Evolutionary conservation across 176 grass and related monocot species (phyloP).

Genomic region (Eragrostis curvula): DNA sequence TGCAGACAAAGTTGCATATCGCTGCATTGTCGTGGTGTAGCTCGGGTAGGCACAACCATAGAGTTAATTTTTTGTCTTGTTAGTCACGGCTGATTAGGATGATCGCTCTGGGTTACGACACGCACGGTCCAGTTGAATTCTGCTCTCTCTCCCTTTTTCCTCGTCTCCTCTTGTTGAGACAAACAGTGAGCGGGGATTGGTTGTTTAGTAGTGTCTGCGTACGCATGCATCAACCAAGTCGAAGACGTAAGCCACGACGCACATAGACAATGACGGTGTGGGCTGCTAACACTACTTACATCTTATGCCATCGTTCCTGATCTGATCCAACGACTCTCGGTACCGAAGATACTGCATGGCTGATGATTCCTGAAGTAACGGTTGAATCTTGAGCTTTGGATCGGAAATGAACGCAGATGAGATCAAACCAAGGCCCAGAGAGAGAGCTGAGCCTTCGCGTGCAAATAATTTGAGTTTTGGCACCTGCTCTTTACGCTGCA

Average conservation of each 20-base stretch:
- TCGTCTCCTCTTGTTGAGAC: not conserved
- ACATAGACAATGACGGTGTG: not conserved
- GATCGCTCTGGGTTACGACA: not conserved
- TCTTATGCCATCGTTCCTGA: too few relatives aligned
- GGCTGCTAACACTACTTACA: not conserved
- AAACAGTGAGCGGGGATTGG: not conserved
- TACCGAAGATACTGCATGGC: too few relatives aligned
- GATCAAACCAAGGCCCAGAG: too few relatives aligned
- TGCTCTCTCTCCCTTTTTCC: not conserved
- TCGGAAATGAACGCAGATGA: too few relatives aligned
- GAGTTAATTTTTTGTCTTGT: not conserved
- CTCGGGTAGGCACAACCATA: constrained; percentile 5
- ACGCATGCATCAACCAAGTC: not conserved
- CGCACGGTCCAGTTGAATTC: not conserved
- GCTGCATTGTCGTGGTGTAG: not conserved
- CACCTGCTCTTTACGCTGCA: too few relatives aligned
- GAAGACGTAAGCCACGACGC: not conserved
- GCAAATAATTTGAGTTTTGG: too few relatives aligned
- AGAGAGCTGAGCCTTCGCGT: too few relatives aligned
- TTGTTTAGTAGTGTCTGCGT: not conserved
- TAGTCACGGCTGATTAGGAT: constrained; percentile 6
- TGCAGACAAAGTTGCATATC: not conserved
- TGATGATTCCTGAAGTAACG: too few relatives aligned
- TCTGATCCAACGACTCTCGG: too few relatives aligned
- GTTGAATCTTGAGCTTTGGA: too few relatives aligned